Percentiles rank a stretch among this genome's conserved stretches.
Evolutionary conservation across 2,329 filamentous ascomycete species (phyloP).

Genomic region (Penicillium rolfsii): DNA sequence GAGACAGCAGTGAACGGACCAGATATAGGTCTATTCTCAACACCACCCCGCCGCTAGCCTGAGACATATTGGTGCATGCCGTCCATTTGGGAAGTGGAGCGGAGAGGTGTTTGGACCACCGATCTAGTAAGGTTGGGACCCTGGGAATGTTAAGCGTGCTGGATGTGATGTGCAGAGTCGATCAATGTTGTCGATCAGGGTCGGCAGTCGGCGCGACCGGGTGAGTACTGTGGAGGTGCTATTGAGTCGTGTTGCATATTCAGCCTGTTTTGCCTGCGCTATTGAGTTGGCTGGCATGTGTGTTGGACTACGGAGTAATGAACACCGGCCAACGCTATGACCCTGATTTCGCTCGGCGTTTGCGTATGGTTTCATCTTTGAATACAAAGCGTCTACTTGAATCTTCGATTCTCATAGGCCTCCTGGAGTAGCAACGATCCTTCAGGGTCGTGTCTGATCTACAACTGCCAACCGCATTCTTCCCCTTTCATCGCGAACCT

Average conservation of each 20-base stretch:
- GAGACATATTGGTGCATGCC: conserved; percentile 10
- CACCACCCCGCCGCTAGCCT: background rate
- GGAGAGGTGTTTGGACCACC: background rate
- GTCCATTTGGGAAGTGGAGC: conserved; percentile 4
- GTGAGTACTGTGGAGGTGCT: conserved; percentile 1
- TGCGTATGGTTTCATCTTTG: conserved; percentile 6
- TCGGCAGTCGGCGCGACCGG: background rate
- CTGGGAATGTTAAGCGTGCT: conserved; percentile 18
- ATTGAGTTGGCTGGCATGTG: conserved; percentile 24
- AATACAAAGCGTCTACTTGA: background rate
- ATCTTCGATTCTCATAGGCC: background rate
- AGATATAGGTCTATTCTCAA: background rate
- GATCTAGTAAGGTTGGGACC: conserved; percentile 3
- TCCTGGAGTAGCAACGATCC: background rate
- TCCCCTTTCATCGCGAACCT: conserved; percentile 13
- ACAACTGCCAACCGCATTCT: background rate
- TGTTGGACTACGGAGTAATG: conserved; percentile 5
- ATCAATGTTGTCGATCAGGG: conserved; percentile 11
- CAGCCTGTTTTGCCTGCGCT: conserved; percentile 10
- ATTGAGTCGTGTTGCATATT: conserved; percentile 20
- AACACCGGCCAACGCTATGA: conserved; percentile 12
- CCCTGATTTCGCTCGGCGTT: background rate
- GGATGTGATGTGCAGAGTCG: conserved; percentile 17
- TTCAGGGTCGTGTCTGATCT: background rate
- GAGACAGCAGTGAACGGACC: background rate